Evolutionary conservation across 257 asterid species (phyloP).

Genomic region (Solanum rostratum): DNA sequence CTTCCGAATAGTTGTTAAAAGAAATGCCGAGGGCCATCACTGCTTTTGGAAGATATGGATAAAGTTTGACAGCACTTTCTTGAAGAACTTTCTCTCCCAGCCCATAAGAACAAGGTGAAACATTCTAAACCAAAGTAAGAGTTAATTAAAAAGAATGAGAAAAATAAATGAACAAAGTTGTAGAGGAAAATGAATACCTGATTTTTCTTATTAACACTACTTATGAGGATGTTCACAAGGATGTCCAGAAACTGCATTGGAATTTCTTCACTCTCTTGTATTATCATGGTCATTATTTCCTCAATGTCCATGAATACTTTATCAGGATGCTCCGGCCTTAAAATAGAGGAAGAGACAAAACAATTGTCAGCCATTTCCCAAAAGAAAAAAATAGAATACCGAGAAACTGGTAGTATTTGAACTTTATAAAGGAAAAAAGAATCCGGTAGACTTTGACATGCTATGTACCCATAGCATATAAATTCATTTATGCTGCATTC

Average conservation of each 20-base stretch:
- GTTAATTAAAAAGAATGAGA: neutral
- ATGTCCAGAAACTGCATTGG: slow-evolving; percentile 30
- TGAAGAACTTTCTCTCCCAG: slow-evolving; percentile 11
- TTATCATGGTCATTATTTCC: slow-evolving; percentile 33
- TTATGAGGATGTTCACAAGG: slow-evolving; percentile 21
- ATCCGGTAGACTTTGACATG: neutral
- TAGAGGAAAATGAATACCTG: slow-evolving; percentile 22
- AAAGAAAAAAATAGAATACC: neutral
- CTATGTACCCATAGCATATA: neutral
- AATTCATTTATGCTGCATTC: neutral
- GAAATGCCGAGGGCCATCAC: neutral
- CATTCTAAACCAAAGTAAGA: slow-evolving; percentile 7
- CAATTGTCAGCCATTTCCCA: neutral
- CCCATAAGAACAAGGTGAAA: slow-evolving; percentile 1
- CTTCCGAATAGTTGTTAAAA: slow-evolving; percentile 1
- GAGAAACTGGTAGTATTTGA: neutral
- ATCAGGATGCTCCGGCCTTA: slow-evolving; percentile 33
- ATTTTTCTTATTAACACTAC: slow-evolving; percentile 35
- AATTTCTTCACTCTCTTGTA: slow-evolving; percentile 39
- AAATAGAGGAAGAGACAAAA: slow-evolving; percentile 1
- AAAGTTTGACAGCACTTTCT: slow-evolving; percentile 2
- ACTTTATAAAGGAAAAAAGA: neutral
- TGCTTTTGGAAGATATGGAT: neutral
- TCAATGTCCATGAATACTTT: slow-evolving; percentile 30
- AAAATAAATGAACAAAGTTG: neutral